These are phyloP conservation scores for Diutina neorugosa DNA, from an alignment of 1,139 yeast genomes.

Conservation along the genomic window DNA sequence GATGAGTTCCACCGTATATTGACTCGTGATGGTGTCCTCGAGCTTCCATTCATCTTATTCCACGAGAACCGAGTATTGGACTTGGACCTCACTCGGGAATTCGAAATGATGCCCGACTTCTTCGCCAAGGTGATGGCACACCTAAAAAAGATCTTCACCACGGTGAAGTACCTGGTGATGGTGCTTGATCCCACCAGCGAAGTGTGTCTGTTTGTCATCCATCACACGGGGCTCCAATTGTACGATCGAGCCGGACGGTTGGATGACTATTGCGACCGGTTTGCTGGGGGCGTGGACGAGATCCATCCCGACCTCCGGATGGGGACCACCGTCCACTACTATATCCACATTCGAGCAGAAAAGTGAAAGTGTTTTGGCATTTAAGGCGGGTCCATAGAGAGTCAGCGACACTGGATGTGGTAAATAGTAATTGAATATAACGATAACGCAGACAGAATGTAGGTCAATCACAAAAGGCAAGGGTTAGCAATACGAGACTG, in stretches of 20 bases:
- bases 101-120: background rate
- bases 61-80: background rate
- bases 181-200: slow-evolving; percentile 1
- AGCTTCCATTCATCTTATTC: background rate
- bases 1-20: background rate
- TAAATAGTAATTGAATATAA: too few species aligned
- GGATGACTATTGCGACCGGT: background rate
- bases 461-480: too few species aligned
- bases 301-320: background rate
- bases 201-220: slow-evolving; percentile 2
- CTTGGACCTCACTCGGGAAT: background rate
- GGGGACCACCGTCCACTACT: background rate
- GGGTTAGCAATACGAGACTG: too few species aligned
- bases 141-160: background rate
- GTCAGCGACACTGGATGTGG: too few species aligned
- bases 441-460: too few species aligned
- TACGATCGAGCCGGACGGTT: background rate
- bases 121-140: background rate
- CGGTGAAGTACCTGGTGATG: slow-evolving; percentile 1
- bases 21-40: background rate
- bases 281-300: background rate
- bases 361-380: background rate
- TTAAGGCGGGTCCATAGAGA: too few species aligned
- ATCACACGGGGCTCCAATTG: background rate
- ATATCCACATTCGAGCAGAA: background rate